These are phyloP conservation scores for Colletotrichum tropicale DNA, from an alignment of 2,329 filamentous ascomycete genomes.

Conservation along the genomic window DNA sequence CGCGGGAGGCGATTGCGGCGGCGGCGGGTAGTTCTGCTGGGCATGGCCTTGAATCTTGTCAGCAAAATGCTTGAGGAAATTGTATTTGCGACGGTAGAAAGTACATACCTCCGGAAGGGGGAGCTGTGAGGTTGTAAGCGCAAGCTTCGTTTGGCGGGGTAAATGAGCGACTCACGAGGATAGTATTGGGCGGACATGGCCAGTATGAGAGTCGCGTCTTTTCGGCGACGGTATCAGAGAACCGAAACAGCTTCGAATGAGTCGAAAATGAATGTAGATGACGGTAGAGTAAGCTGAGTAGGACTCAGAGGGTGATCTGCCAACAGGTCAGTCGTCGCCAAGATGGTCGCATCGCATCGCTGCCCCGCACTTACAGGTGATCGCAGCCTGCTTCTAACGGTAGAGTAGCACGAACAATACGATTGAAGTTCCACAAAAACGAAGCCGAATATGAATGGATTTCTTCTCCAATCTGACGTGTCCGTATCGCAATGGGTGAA, in stretches of 20 bases:
- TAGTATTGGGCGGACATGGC: conserved; percentile 19
- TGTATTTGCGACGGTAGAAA: not conserved
- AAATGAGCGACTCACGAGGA: conserved; percentile 9
- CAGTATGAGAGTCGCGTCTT: not conserved
- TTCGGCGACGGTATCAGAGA: not conserved
- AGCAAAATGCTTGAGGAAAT: not conserved
- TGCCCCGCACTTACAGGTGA: conserved; percentile 19
- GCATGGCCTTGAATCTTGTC: conserved; percentile 6
- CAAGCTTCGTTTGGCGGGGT: not conserved
- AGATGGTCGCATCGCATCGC: not conserved
- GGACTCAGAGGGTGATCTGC: not conserved
- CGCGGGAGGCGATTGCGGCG: conserved; percentile 52
- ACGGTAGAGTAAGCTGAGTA: not conserved
- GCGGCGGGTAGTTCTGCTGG: conserved; percentile 48
- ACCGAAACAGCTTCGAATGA: not conserved
- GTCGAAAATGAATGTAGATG: not conserved
- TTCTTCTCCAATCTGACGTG: not conserved
- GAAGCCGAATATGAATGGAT: not conserved
- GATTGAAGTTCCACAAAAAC: not conserved
- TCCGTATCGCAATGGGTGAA: not conserved
- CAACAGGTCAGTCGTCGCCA: not conserved
- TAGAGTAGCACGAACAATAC: not conserved
- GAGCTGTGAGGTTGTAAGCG: conserved; percentile 13
- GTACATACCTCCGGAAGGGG: conserved; percentile 14
- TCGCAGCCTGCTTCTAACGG: not conserved